Base-by-base conservation (phyloP, 164 flowering plant genomes). In the Cinnamomum micranthum region DNA sequence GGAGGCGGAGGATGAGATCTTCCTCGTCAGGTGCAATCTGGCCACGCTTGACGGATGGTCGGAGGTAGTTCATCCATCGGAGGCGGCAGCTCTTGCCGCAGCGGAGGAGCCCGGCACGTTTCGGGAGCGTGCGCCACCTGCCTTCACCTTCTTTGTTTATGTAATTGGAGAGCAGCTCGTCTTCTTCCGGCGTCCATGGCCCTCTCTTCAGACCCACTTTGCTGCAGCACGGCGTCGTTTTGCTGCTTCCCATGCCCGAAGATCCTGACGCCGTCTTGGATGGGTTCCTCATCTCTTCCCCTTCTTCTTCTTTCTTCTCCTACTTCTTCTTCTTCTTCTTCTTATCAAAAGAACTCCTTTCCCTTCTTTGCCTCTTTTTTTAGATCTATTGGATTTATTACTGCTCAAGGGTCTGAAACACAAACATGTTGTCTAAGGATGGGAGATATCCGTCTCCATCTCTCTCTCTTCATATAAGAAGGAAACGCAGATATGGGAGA, bases 81-180 rank as follows among this genome's bases (percentile, higher is more conserved):
- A 90, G 94, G 22, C 94, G 91, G 76, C 94, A 90, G 81, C 91
- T 88, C 86, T 90, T 90, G 19, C 93, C 93, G 47, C 93, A 90
- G 15, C 93, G 90, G 69, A 85, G 87, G 4, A 90, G 84, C 0
- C 94, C 91, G 0, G 94, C 92, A 2, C 84, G 72, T 79, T 85
- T 87, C 0, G 92, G 94, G 6, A 90, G 81, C 0, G 91, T 87
- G 20, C 90, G 71, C 93, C 93, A 89, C 68, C 87, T 74, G 0
- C 93, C 93, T 63, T 87, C 90, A 0, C 93, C 93, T 75, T 88
- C 90, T 27, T 68, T 80, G 23, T 73, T 80, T 20, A 89, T 83
- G 80, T 79, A 87, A 35, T 66, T 73, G 9, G 87, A 65, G 13
- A 89, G 74, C 6, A 86, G 71, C 80, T 84, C 86, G 73, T 89